These are phyloP conservation scores for Aspergillus udagawae DNA, from an alignment of 2,329 filamentous ascomycete species.

Conservation along the genomic window DNA sequence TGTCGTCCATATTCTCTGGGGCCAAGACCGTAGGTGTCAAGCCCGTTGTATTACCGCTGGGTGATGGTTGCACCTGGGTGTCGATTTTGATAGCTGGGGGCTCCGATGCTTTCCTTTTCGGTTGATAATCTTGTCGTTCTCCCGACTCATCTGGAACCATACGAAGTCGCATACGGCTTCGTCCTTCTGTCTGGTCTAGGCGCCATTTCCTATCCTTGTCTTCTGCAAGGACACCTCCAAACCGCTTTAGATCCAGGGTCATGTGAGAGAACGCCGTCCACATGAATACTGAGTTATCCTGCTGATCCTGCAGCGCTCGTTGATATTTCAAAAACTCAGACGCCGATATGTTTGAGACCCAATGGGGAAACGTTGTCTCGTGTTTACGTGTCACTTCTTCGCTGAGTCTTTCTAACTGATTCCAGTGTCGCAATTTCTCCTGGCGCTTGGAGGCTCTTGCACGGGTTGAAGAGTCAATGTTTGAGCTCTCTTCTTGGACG, in stretches of 20 bases:
- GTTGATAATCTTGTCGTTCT: conserved; percentile 71
- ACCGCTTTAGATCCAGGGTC: conserved; percentile 70
- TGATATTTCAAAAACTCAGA: conserved; percentile 92
- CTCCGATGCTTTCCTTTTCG: conserved; percentile 69
- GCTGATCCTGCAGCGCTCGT: conserved; percentile 82
- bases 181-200: conserved; percentile 89
- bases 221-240: conserved; percentile 75
- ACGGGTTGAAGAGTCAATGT: conserved; percentile 70
- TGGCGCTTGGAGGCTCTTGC: conserved; percentile 68
- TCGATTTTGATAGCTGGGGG: conserved; percentile 45
- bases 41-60: conserved; percentile 41
- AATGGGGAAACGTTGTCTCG: conserved; percentile 79
- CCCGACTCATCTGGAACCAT: conserved; percentile 72
- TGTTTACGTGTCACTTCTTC: conserved; percentile 76
- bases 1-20: conserved; percentile 30
- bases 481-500: conserved; percentile 74
- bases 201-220: conserved; percentile 71
- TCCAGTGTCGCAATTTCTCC: conserved; percentile 79
- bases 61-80: conserved; percentile 38
- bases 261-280: conserved; percentile 72
- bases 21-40: conserved; percentile 32
- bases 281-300: conserved; percentile 80
- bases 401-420: conserved; percentile 60
- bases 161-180: conserved; percentile 88
- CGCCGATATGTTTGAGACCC: conserved; percentile 92